Evolutionary conservation across 2,329 filamentous ascomycete species (phyloP), one percentile per base, ranked within the genome.

Genomic region (Colletotrichum lindemuthianum): DNA sequence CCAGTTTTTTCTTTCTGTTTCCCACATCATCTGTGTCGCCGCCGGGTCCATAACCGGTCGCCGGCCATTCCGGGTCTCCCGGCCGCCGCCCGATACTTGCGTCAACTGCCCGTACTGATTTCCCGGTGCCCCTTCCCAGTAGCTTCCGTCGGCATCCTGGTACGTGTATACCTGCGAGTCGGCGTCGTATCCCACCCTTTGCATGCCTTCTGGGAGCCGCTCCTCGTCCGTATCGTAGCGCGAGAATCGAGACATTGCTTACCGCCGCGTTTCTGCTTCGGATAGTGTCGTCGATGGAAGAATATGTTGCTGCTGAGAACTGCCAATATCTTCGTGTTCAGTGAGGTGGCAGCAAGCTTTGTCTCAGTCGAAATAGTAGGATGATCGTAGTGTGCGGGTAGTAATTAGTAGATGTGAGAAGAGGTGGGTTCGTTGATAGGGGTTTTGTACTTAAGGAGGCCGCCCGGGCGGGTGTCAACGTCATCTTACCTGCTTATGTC

Each of bases 151-250:
- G 32, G 72, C 63, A 59, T 85, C 83, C 59, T 77, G 78, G 73
- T 82, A 87, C 16, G 81, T 84, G 74, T 86, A 86, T 56, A 77
- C 74, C 69, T 85, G 79, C 1, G 77, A 81, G 72, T 86, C 84
- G 59, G 84, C 82, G 66, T 87, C 85, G 75, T 88, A 87, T 68
- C 83, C 84, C 34, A 85, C 76, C 60, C 85, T 80, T 45, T 76
- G 72, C 80, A 87, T 85, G 73, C 84, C 85, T 44, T 82, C 77
- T 3, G 85, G 85, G 13, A 88, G 80, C 47, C 85, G 83, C 60
- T 83, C 77, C 24, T 81, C 78, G 67, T 87, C 85, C 6, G 77
- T 75, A 58, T 82, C 80, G 70, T 79, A 78, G 58, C 73, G 75
- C 16, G 79, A 77, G 69, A 74, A 80, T 64, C 78, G 79, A 61